phyloP scores from a whole-genome alignment of 257 asterid genomes.

The Schizonepeta tenuifolia region DNA sequence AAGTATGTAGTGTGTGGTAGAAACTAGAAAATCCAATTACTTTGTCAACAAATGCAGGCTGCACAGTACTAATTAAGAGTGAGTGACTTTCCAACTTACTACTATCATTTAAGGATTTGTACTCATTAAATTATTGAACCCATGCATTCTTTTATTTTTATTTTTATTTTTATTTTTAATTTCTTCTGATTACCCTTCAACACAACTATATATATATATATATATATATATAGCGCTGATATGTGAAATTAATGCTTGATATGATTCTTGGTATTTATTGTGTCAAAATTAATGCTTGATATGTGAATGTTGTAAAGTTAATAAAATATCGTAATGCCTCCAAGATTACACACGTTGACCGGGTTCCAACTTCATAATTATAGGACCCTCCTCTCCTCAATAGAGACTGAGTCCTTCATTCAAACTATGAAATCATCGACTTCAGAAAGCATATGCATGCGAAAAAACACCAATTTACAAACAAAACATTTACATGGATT shows the following conservation, averaged over 20 bases:
- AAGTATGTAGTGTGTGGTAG: not conserved
- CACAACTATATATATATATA: not conserved
- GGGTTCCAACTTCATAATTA: constrained; percentile 2
- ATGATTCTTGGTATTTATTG: too few species aligned
- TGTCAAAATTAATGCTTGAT: too few species aligned
- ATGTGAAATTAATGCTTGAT: too few species aligned
- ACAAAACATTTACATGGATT: constrained; percentile 40
- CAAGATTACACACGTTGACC: not conserved
- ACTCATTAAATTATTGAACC: not conserved
- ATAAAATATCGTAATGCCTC: too few species aligned
- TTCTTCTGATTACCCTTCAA: not conserved
- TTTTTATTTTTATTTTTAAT: too few species aligned
- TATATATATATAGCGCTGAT: too few species aligned
- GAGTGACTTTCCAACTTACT: not conserved
- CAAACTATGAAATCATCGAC: constrained; percentile 52
- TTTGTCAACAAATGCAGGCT: constrained; percentile 54
- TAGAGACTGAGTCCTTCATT: constrained; percentile 41
- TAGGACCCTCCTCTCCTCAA: constrained; percentile 22
- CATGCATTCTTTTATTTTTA: not conserved
- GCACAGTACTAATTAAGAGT: constrained; percentile 44
- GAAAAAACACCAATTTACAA: constrained; percentile 42
- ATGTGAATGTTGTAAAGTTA: too few species aligned
- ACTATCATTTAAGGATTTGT: constrained; percentile 5
- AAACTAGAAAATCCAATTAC: constrained; percentile 32
- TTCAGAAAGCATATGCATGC: constrained; percentile 35